phyloP scores from a whole-genome alignment of 208 protist genomes.

The Trypanosoma melophagium region DNA sequence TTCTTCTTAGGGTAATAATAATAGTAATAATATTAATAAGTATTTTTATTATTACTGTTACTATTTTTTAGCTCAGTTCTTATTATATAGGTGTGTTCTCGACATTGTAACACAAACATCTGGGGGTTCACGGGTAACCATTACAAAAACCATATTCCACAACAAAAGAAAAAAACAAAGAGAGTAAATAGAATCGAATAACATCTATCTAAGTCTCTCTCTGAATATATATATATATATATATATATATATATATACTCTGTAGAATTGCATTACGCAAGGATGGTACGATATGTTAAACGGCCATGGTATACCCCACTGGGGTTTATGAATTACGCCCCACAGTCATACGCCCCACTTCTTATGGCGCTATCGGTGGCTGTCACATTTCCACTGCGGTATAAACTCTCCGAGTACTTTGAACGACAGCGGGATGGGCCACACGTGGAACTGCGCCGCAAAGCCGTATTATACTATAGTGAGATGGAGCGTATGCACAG shows the following conservation, averaged over 20 bases:
- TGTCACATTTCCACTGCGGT: slow-evolving; percentile 68
- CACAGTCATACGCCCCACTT: slow-evolving; percentile 59
- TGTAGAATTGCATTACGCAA: slow-evolving; percentile 2
- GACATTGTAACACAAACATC: too few relatives aligned
- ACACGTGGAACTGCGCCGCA: slow-evolving; percentile 71
- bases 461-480: slow-evolving; percentile 84
- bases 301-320: slow-evolving; percentile 86
- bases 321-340: slow-evolving; percentile 76
- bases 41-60: too few relatives aligned
- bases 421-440: slow-evolving; percentile 76
- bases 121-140: too few relatives aligned
- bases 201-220: too few relatives aligned
- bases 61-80: too few relatives aligned
- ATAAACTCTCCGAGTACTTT: slow-evolving; percentile 84
- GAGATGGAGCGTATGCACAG: slow-evolving; percentile 89
- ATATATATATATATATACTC: neutral
- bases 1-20: too few relatives aligned
- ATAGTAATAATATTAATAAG: too few relatives aligned
- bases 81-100: too few relatives aligned
- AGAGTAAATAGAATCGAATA: neutral
- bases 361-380: slow-evolving; percentile 37
- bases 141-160: neutral
- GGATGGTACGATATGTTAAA: slow-evolving; percentile 82
- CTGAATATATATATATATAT: neutral
- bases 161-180: neutral